phyloP scores from a whole-genome alignment of 1,284 basidiomycete species.

The Fomes fomentarius region DNA sequence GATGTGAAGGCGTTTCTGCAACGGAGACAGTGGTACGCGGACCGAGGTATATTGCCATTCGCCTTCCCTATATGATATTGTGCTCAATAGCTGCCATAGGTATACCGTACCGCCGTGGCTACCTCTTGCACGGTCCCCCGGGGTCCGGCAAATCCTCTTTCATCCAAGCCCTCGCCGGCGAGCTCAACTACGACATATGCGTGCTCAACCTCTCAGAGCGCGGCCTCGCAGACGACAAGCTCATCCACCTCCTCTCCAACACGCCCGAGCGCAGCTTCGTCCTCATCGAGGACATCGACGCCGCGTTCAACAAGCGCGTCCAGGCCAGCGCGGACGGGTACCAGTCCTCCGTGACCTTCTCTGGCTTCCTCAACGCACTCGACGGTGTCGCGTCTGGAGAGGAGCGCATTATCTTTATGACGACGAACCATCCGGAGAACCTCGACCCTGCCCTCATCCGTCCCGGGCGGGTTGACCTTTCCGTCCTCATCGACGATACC shows the following conservation, averaged over 20 bases:
- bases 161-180: slow-evolving; percentile 95
- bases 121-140: slow-evolving; percentile 94
- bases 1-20: slow-evolving; percentile 87
- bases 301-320: slow-evolving; percentile 93
- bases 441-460: slow-evolving; percentile 93
- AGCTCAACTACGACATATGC: slow-evolving; percentile 94
- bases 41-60: slow-evolving; percentile 69
- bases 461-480: slow-evolving; percentile 92
- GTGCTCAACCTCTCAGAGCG: slow-evolving; percentile 96
- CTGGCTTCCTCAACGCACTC: slow-evolving; percentile 95
- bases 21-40: slow-evolving; percentile 93
- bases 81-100: slow-evolving; percentile 53
- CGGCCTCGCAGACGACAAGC: slow-evolving; percentile 95
- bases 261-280: slow-evolving; percentile 93
- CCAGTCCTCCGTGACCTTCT: slow-evolving; percentile 96
- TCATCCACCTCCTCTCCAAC: slow-evolving; percentile 92
- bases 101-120: slow-evolving; percentile 96
- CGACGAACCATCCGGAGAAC: slow-evolving; percentile 90
- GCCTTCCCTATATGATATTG: slow-evolving; percentile 10
- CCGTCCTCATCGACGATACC: slow-evolving; percentile 88
- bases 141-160: slow-evolving; percentile 99
- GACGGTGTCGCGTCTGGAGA: slow-evolving; percentile 98
- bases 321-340: slow-evolving; percentile 91
- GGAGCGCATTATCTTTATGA: slow-evolving; percentile 98
- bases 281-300: slow-evolving; percentile 96